phyloP scores from a whole-genome alignment of 2,329 filamentous ascomycete genomes.

The Trichoderma breve region DNA sequence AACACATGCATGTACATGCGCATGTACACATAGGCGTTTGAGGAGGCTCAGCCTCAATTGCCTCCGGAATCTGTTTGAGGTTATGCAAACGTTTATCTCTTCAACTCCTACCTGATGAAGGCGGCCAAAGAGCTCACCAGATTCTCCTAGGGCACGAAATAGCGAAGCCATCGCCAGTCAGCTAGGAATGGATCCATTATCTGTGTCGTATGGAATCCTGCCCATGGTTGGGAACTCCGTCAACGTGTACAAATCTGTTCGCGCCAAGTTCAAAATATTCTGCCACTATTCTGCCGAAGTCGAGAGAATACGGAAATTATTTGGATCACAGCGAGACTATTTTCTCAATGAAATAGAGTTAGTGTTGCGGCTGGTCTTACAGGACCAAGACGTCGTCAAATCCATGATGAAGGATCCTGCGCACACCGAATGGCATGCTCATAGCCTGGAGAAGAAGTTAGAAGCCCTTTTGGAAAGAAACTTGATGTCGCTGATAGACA shows the following conservation, averaged over 20 bases:
- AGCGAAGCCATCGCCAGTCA: background rate
- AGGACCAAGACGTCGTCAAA: background rate
- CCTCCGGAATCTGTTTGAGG: too few relatives aligned
- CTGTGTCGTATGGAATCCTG: background rate
- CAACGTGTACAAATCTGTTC: background rate
- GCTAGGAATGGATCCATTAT: background rate
- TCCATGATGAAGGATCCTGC: background rate
- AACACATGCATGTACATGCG: background rate
- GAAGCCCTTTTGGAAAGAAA: background rate
- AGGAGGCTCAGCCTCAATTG: background rate
- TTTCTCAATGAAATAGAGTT: background rate
- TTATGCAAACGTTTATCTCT: background rate
- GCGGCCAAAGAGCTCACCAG: too few relatives aligned
- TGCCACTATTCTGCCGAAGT: slow-evolving; percentile 3
- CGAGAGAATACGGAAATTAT: background rate
- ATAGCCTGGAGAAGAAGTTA: background rate
- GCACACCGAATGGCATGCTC: background rate
- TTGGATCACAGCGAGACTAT: background rate
- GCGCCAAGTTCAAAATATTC: background rate
- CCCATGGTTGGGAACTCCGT: background rate
- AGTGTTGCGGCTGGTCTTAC: background rate
- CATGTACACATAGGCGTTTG: background rate
- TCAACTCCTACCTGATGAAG: background rate
- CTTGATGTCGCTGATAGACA: background rate
- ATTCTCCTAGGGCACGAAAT: background rate